These are phyloP conservation scores for Amylostereum areolatum DNA, from an alignment of 1,284 basidiomycete species.

Conservation along the genomic window DNA sequence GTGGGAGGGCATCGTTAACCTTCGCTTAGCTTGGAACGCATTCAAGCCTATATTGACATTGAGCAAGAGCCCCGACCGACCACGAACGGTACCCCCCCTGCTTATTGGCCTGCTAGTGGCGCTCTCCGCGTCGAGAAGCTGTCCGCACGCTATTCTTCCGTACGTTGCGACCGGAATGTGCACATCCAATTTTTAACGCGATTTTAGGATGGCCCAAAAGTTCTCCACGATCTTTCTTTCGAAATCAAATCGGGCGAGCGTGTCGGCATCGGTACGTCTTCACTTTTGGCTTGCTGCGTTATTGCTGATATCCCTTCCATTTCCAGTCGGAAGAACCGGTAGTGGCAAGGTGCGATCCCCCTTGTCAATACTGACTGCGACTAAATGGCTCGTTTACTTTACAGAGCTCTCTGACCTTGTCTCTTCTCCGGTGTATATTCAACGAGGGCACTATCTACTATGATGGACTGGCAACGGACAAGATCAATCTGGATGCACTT, in stretches of 20 bases:
- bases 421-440: constrained; percentile 34
- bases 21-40: constrained; percentile 57
- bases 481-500: constrained; percentile 58
- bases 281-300: constrained; percentile 4
- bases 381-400: too few relatives aligned
- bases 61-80: constrained; percentile 62
- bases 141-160: constrained; percentile 48
- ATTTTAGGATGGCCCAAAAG: constrained; percentile 31
- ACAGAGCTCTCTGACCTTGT: constrained; percentile 37
- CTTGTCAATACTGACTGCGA: too few relatives aligned
- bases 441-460: constrained; percentile 38
- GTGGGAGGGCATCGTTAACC: background rate
- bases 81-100: constrained; percentile 53
- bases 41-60: constrained; percentile 65
- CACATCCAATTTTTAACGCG: background rate
- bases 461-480: constrained; percentile 23
- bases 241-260: constrained; percentile 43
- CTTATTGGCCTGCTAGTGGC: constrained; percentile 76
- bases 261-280: constrained; percentile 37
- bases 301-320: constrained; percentile 14
- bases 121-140: constrained; percentile 58
- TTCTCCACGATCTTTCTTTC: constrained; percentile 43
- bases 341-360: constrained; percentile 56
- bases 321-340: constrained; percentile 72
- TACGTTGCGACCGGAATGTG: constrained; percentile 7